Evolutionary conservation across 192 early-diverging fungal genomes (phyloP), one percentile per base, ranked within the genome.

Genomic region (Podila horticola): DNA sequence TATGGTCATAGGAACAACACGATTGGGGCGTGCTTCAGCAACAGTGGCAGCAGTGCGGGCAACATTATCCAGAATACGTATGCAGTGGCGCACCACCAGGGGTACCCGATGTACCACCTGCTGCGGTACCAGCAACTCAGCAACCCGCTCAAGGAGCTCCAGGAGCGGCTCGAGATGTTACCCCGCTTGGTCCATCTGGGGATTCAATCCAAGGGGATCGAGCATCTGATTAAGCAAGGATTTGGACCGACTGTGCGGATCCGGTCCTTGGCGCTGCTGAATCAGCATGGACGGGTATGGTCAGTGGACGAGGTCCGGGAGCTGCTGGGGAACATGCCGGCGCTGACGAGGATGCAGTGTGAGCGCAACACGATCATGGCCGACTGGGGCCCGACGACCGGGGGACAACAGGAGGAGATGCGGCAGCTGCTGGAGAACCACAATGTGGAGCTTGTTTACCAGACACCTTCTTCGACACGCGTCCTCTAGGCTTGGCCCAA

Each of bases 101-200:
- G 77, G 1, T 81, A 81, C 55, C 77, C 77, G 6, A 81, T 81
- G 77, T 81, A 81, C 67, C 77, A 73, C 58, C 57, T 81, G 17
- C 36, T 55, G 62, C 34, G 71, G 19, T 81, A 73, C 49, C 31
- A 62, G 19, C 66, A 49, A 15, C 55, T 69, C 52, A 68, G 77
- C 20, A 59, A 73, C 34, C 77, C 77, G 2, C 68, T 81, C 41
- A 60, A 50, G 12, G 71, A 69, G 17, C 62, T 81, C 5, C 58
- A 65, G 9, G 67, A 71, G 20, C 77, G 67, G 9, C 66, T 81
- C 6, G 77, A 72, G 34, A 73, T 62, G 2, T 29, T 81, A 7
- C 77, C 77, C 0, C 77, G 71, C 22, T 36, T 81, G 45, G 64
- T n/a, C 3, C 77, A 81, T 28, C 15, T 81, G 38, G 77, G 77